Conservation (phyloP, 805 yeast genomes). For the Cyberlindnera veronae region DNA sequence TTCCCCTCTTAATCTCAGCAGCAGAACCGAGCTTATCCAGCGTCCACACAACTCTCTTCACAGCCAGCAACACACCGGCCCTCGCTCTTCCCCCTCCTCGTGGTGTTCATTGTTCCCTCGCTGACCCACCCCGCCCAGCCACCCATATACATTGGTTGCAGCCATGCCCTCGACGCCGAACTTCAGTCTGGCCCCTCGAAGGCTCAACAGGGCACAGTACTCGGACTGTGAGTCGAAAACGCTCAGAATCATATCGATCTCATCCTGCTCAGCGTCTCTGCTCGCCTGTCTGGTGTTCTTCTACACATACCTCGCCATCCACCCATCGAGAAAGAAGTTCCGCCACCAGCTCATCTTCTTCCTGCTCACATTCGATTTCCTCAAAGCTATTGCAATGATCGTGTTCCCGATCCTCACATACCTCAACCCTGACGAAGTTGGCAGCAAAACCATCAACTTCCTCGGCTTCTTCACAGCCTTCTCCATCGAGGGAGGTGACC, state of each 20-base stretch:
- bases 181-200: conserved; percentile 9
- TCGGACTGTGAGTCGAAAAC: conserved; percentile 3
- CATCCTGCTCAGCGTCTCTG: conserved; percentile 48
- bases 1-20: too few relatives aligned
- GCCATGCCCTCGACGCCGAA: too few relatives aligned
- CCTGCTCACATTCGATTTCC: conserved; percentile 66
- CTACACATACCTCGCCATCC: conserved; percentile 59
- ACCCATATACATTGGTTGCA: background rate
- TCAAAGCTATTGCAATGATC: conserved; percentile 66
- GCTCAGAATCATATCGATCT: conserved; percentile 38
- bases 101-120: too few relatives aligned
- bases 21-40: too few relatives aligned
- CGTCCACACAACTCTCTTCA: too few relatives aligned
- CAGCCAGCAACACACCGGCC: too few relatives aligned
- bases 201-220: conserved; percentile 10
- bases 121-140: too few relatives aligned
- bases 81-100: background rate
- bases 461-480: conserved; percentile 77
- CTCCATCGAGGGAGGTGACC: conserved; percentile 81
- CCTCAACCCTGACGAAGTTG: conserved; percentile 42
- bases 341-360: conserved; percentile 68
- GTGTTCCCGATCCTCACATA: conserved; percentile 64
- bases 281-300: conserved; percentile 55
- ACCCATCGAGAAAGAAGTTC: conserved; percentile 58
- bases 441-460: conserved; percentile 16